These are phyloP conservation scores for Kluyveromyces aestuarii DNA, from an alignment of 805 yeast genomes.

Conservation along the genomic window DNA sequence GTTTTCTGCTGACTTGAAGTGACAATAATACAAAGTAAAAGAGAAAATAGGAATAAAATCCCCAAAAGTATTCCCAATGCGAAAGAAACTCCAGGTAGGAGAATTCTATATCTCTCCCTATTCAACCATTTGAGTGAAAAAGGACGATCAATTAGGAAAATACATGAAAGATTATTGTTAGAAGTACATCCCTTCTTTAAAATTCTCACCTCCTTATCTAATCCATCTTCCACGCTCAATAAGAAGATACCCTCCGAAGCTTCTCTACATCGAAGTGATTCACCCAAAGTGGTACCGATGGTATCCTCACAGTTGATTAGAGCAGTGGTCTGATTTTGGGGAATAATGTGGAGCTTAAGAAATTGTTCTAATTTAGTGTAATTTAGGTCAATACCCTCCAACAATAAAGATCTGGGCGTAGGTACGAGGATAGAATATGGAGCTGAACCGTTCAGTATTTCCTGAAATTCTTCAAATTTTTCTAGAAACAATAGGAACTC, in stretches of 20 bases:
- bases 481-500: conserved; percentile 40
- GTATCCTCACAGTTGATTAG: conserved; percentile 40
- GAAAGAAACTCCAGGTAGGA: conserved; percentile 58
- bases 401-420: conserved; percentile 42
- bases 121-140: conserved; percentile 57
- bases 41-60: conserved; percentile 26
- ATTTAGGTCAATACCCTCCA: conserved; percentile 40
- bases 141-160: conserved; percentile 60
- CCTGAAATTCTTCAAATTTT: conserved; percentile 33
- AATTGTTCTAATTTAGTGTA: conserved; percentile 42
- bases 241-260: conserved; percentile 31
- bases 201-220: conserved; percentile 49
- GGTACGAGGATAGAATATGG: conserved; percentile 68
- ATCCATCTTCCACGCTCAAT: conserved; percentile 38
- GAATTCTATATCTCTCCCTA: conserved; percentile 43
- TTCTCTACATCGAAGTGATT: conserved; percentile 35
- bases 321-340: conserved; percentile 40
- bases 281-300: conserved; percentile 36
- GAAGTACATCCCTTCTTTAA: conserved; percentile 54
- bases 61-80: conserved; percentile 62
- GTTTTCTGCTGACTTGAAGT: neutral
- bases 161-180: conserved; percentile 34
- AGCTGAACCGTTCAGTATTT: conserved; percentile 33
- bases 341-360: conserved; percentile 60
- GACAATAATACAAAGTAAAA: conserved; percentile 5